Evolutionary conservation across 495 filamentous ascomycete species (phyloP), one percentile per base, ranked within the genome.

Genomic region (Xylaria flabelliformis): DNA sequence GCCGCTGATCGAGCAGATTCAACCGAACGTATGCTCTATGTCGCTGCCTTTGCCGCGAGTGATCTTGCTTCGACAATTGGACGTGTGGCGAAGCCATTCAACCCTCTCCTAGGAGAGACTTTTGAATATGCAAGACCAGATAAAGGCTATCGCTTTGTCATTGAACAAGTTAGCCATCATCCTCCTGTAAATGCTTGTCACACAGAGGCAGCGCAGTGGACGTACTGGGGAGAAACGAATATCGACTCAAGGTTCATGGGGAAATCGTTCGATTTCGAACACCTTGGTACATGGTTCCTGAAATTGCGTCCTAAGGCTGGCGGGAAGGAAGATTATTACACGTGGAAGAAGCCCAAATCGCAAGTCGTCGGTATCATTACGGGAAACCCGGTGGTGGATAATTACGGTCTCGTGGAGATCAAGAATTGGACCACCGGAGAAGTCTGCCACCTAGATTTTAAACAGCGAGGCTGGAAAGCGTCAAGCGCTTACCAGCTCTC

Each of bases 351-450:
- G 80, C 94, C 97, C 51, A 98, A 94, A 4, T 97, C 95, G 17
- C 96, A 94, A n/a, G 96, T 99, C 3, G 90, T 98, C 39, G 96
- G 96, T 70, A 99, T 99, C 80, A 98, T 99, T 75, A 98, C 95
- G 0, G 97, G 97, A 32, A 95, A 92, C 70, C 96, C 96, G 7
- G 93, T 93, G 0, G 94, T 99, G n/a, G 97, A 99, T 83, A 98
- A 99, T 80, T 98, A 98, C 78, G 96, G 96, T 41, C 87, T 92
- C 4, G 98, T 98, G 93, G 94, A 97, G 80, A 91, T 99, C 83
- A 96, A 93, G 82, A 99, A 99, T 82, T 93, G 91, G 90, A 97
- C 91, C 1, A 98, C 96, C 0, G 95, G 97, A 70, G 96, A 98
- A 75, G 85, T 91, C 26, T 95, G 93, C 80, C 84, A 90, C n/a